phyloP scores from a whole-genome alignment of 495 filamentous ascomycete genomes.

The Aspergillus baeticus region DNA sequence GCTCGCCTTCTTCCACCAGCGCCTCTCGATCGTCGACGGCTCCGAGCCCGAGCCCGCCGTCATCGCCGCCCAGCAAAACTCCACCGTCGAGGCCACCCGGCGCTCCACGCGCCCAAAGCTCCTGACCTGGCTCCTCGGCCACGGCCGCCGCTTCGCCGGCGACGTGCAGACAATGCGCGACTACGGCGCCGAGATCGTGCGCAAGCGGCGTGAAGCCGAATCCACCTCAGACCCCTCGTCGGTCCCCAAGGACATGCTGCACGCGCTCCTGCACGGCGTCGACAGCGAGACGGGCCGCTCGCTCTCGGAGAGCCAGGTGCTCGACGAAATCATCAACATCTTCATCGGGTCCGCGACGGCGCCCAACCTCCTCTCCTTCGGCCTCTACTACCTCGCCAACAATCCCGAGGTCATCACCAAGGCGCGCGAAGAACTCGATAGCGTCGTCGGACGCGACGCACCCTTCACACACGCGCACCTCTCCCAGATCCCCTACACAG shows the following conservation, averaged over 20 bases:
- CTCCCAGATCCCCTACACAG: conserved; percentile 60
- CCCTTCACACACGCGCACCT: conserved; percentile 54
- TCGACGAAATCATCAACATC: conserved; percentile 63
- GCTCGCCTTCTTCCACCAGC: conserved; percentile 55
- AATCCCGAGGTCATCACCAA: conserved; percentile 33
- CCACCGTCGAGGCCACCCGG: conserved; percentile 44
- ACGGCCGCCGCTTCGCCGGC: conserved; percentile 45
- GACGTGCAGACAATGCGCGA: conserved; percentile 58
- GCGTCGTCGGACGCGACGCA: conserved; percentile 28
- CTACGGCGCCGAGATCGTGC: conserved; percentile 58
- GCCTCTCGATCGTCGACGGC: conserved; percentile 31
- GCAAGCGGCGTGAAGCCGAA: conserved; percentile 43
- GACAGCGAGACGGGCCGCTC: conserved; percentile 65
- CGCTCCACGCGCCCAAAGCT: conserved; percentile 39
- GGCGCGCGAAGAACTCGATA: conserved; percentile 44
- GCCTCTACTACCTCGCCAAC: conserved; percentile 45
- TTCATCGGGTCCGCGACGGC: conserved; percentile 47
- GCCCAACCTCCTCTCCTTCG: conserved; percentile 44
- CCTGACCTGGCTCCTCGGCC: conserved; percentile 40
- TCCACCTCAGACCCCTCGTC: conserved; percentile 52
- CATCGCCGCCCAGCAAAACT: conserved; percentile 38
- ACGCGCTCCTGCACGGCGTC: conserved; percentile 64
- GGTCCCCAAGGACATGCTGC: conserved; percentile 61
- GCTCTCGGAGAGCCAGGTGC: conserved; percentile 59
- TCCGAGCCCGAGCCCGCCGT: conserved; percentile 29